These are phyloP conservation scores for Elasticomyces elasticus DNA, from an alignment of 495 filamentous ascomycete species.

Conservation along the genomic window DNA sequence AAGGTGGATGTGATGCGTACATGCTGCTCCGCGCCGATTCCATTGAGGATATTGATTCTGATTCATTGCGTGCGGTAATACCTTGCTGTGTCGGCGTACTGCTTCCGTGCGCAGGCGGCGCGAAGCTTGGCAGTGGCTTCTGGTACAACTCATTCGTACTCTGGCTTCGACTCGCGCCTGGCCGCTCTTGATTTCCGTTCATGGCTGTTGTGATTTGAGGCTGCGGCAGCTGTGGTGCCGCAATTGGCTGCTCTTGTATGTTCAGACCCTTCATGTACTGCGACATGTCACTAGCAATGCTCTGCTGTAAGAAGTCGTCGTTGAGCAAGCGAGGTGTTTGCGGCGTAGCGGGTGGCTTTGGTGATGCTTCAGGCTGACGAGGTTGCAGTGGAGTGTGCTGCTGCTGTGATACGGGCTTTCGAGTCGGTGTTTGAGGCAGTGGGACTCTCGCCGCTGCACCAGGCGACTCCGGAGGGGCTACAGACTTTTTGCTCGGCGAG, in stretches of 20 bases:
- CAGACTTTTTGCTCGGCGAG: constrained; percentile 26
- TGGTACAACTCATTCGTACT: constrained; percentile 26
- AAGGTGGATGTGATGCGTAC: constrained; percentile 19
- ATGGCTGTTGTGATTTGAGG: not conserved
- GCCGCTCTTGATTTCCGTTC: constrained; percentile 10
- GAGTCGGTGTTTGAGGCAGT: constrained; percentile 46
- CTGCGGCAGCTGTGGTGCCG: constrained; percentile 5
- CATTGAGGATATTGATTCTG: constrained; percentile 17
- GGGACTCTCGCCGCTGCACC: constrained; percentile 43
- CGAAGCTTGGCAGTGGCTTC: constrained; percentile 14
- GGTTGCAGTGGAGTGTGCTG: constrained; percentile 21
- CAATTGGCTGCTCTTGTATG: constrained; percentile 13
- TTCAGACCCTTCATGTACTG: constrained; percentile 20
- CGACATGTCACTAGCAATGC: constrained; percentile 31
- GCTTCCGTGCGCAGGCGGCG: not conserved
- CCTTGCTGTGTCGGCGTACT: constrained; percentile 7
- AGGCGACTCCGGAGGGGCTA: constrained; percentile 41
- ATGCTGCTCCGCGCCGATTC: constrained; percentile 17
- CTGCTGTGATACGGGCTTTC: constrained; percentile 23
- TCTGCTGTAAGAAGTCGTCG: constrained; percentile 32
- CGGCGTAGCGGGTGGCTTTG: constrained; percentile 16
- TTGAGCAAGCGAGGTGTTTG: constrained; percentile 24
- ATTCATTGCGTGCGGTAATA: not conserved
- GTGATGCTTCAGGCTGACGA: constrained; percentile 8
- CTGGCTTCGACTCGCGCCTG: not conserved